A percentile compares a stretch with the other conserved stretches of the same genome.
phyloP scores from a whole-genome alignment of 139 green algal genomes.

The Micractinium conductrix region DNA sequence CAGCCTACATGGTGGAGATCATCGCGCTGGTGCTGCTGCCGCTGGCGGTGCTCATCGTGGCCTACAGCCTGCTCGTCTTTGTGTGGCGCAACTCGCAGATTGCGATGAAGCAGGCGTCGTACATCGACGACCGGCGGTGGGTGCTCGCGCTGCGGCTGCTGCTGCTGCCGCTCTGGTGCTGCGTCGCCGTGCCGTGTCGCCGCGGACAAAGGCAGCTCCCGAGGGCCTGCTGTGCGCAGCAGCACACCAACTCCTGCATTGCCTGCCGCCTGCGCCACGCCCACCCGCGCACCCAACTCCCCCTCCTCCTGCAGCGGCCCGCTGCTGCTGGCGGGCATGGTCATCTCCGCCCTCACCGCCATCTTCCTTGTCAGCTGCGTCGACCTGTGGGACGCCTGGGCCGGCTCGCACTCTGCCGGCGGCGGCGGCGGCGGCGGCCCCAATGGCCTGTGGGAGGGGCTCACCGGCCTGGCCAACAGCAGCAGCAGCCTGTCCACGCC shows the following conservation, averaged over 20 bases:
- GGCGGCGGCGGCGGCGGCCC: neutral
- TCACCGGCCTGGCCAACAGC: neutral
- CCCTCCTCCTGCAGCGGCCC: conserved; percentile 57
- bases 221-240: no score
- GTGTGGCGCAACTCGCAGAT: conserved; percentile 81
- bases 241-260: neutral
- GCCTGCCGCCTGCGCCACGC: neutral
- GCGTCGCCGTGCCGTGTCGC: no score
- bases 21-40: conserved; percentile 91
- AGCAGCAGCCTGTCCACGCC: neutral
- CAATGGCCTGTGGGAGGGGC: neutral
- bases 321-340: conserved; percentile 73
- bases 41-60: conserved; percentile 78
- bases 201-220: no score
- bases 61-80: conserved; percentile 81
- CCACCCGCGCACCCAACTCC: neutral
- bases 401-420: no score
- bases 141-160: no score
- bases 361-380: conserved; percentile 81
- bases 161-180: neutral
- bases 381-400: conserved; percentile 60
- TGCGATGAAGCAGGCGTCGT: conserved; percentile 72
- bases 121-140: conserved; percentile 81
- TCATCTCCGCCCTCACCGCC: conserved; percentile 75
- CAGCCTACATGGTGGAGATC: conserved; percentile 70